These are phyloP conservation scores for Colletotrichum camelliae DNA, from an alignment of 2,329 filamentous ascomycete genomes.

Conservation along the genomic window DNA sequence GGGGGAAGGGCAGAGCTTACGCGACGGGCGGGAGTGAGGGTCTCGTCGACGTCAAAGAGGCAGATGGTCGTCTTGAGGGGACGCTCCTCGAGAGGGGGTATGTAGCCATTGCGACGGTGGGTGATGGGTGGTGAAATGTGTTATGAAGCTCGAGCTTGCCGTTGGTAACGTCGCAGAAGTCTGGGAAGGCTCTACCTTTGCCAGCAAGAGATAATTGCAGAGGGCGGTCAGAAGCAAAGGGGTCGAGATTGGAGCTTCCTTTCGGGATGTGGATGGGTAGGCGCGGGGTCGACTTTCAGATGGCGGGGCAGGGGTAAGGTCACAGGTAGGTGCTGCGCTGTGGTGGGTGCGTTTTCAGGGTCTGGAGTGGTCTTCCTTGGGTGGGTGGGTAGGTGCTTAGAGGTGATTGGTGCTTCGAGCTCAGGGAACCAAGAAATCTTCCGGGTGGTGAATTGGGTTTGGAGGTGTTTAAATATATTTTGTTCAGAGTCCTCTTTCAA, in stretches of 20 bases:
- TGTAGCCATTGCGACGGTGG: slow-evolving; percentile 8
- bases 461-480: background rate
- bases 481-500: background rate
- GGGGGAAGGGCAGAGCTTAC: slow-evolving; percentile 53
- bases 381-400: background rate
- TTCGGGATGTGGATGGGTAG: slow-evolving; percentile 12
- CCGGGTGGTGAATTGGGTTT: background rate
- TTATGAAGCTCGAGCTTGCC: background rate
- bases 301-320: slow-evolving; percentile 16
- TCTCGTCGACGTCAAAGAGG: slow-evolving; percentile 96
- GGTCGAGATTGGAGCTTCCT: background rate
- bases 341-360: background rate
- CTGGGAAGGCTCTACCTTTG: background rate
- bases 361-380: background rate
- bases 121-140: background rate
- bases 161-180: background rate
- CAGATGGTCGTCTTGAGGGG: slow-evolving; percentile 91
- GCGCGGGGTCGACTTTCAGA: slow-evolving; percentile 17
- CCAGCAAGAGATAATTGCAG: background rate
- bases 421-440: background rate
- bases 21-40: slow-evolving; percentile 81
- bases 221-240: background rate
- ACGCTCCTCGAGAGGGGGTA: slow-evolving; percentile 83
- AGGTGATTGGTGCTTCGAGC: background rate
- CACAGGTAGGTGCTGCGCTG: background rate